Evolutionary conservation across 345 rosid species (phyloP), one percentile per base, ranked within the genome.

Genomic region (Moricandia arvensis): DNA sequence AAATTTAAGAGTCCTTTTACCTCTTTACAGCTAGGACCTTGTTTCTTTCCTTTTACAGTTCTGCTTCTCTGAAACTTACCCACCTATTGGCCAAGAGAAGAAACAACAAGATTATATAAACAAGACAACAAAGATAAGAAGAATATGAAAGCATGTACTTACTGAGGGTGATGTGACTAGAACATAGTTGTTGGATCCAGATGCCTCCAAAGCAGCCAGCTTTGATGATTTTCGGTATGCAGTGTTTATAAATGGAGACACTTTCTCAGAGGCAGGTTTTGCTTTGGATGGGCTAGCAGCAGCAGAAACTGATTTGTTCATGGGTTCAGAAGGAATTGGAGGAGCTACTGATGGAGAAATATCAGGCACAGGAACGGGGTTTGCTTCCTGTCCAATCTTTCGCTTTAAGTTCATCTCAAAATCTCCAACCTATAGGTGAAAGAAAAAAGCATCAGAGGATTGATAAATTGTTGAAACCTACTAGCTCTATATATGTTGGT

Each of bases 331-430:
- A 55, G 96, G 98, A 71, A 90, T 86, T 3, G 96, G 93, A n/a
- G 97, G 96, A n/a, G 96, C 82, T 64, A 80, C 62, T 26, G 81
- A 80, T 68, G 97, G 96, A 29, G 95, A 88, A 18, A 83, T 83
- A 71, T 84, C 83, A 49, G 87, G 65, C 78, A 80, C 53, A 7
- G 95, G 84, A 43, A 75, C 61, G 63, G 82, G 79, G 37, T 80
- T 70, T 67, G 83, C 81, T 13, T 45, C 10, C 51, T 38, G 65
- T 74, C 89, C 98, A 78, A 87, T 68, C 69, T 86, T 86, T 72
- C 97, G 82, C 79, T 86, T 90, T 71, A 94, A 75, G 82, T 89
- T 91, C 97, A 94, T 94, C 85, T 94, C 92, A 41, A 91, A 89
- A 71, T 88, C 95, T 64, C 96, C 99, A 73, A 94, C 83, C 99